Base-by-base conservation (phyloP, 768 basidiomycete genomes). In the Trametes coccinea region DNA sequence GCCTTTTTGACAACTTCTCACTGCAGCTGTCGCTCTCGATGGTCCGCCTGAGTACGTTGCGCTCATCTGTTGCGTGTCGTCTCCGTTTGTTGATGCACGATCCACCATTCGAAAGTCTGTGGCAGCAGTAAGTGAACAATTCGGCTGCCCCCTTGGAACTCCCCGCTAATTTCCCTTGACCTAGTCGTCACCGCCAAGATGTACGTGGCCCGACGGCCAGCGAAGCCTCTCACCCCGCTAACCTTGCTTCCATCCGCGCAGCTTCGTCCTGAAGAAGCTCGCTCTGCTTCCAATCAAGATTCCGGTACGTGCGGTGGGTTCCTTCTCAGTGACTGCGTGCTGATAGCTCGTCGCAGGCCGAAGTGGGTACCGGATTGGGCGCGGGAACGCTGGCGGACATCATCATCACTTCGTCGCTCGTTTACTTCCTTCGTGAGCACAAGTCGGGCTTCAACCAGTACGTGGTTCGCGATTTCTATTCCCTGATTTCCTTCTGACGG, bases 341-440 rank as follows among this genome's bases (percentile, higher is more conserved):
- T 14, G 16, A 16, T 27, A 43, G 6, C 31, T 11, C 34, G 11
- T 37, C 34, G 37, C 50, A 62, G 61, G 43, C 48, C 4, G 31
- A 47, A 9, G 62, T 63, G 13, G 53, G 45, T 7, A 55, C 46
- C 11, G 62, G 62, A 13, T 40, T 63, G n/a, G 62, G 62, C n/a
- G 39, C 56, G 8, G 62, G 62, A 5, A 63, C 56, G 9, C 40
- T 63, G 2, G 62, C 62, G 4, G 62, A 63, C 41, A 55, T 52
- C 40, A 50, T 63, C 30, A 63, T 63, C 62, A 63, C 58, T 13
- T 53, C 37, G 30, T 59, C 57, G 37, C 57, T 63, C 40, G 62
- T 63, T 31, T 47, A 43, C 53, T 48, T 44, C 14, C 46, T 63
- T 4, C 43, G 57, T 7, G 33, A 13, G 8, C 57, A 63, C 37